These are phyloP conservation scores for Fusarium praegraminearum DNA, from an alignment of 2,329 filamentous ascomycete species.

Conservation along the genomic window DNA sequence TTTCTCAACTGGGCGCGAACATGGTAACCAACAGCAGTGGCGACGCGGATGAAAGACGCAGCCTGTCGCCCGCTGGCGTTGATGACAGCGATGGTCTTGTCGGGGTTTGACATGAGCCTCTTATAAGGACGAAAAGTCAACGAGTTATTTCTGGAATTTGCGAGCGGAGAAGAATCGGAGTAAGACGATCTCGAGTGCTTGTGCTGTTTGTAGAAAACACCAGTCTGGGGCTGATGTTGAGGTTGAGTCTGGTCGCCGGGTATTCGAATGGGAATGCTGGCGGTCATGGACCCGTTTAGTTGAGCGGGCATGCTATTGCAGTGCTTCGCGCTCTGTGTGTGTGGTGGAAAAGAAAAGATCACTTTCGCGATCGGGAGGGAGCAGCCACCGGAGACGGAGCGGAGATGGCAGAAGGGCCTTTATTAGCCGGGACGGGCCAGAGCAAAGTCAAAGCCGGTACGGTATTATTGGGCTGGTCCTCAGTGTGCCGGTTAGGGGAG, in stretches of 20 bases:
- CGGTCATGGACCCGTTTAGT: conserved; percentile 54
- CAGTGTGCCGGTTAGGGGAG: conserved; percentile 41
- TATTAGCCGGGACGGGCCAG: conserved; percentile 39
- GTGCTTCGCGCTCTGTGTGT: conserved; percentile 39
- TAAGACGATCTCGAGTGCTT: conserved; percentile 73
- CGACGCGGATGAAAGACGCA: conserved; percentile 93
- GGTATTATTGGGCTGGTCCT: conserved; percentile 45
- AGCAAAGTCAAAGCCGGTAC: conserved; percentile 30
- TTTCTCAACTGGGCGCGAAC: conserved; percentile 93
- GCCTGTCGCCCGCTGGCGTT: conserved; percentile 97
- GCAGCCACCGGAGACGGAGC: conserved; percentile 39
- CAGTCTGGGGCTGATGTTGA: conserved; percentile 41
- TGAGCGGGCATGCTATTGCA: conserved; percentile 55
- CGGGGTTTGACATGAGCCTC: conserved; percentile 68
- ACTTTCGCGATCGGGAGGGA: conserved; percentile 35
- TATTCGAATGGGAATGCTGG: conserved; percentile 55
- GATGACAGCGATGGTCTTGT: conserved; percentile 91
- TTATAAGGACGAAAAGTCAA: conserved; percentile 71
- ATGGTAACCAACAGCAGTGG: conserved; percentile 91
- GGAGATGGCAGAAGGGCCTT: conserved; percentile 35
- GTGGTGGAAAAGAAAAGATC: conserved; percentile 35
- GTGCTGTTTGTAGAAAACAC: conserved; percentile 60
- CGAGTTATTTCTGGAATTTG: conserved; percentile 68
- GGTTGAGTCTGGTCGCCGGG: conserved; percentile 50
- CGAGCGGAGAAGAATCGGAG: conserved; percentile 68